A percentile compares a stretch with the other conserved stretches of the same genome.
phyloP scores from a whole-genome alignment of 1,139 yeast species.

The Diutina mesorugosa region DNA sequence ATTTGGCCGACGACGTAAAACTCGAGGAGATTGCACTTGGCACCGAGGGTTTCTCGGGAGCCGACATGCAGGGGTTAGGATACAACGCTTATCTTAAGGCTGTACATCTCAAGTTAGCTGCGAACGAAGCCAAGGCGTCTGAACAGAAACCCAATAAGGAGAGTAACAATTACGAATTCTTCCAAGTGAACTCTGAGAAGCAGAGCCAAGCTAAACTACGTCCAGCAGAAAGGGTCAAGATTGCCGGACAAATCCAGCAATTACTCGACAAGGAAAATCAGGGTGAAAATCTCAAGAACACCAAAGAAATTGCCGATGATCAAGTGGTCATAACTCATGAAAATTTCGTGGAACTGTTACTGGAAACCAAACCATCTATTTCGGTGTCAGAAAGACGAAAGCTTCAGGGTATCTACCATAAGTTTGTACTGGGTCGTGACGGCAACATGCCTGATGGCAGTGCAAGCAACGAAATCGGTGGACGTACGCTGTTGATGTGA shows the following conservation, averaged over 20 bases:
- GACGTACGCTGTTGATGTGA: constrained; percentile 63
- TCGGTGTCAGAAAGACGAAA: constrained; percentile 59
- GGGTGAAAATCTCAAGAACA: constrained; percentile 4
- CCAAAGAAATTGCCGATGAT: constrained; percentile 6
- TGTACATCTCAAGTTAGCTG: constrained; percentile 64
- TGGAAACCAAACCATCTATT: constrained; percentile 79
- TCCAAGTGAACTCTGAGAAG: constrained; percentile 21
- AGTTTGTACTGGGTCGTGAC: constrained; percentile 68
- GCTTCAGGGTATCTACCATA: constrained; percentile 49
- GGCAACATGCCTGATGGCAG: constrained; percentile 87
- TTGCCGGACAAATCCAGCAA: constrained; percentile 35
- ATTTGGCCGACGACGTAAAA: constrained; percentile 31
- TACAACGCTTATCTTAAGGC: constrained; percentile 89
- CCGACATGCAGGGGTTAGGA: constrained; percentile 86
- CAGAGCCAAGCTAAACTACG: constrained; percentile 19
- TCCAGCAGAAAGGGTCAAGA: constrained; percentile 31
- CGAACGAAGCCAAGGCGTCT: constrained; percentile 11
- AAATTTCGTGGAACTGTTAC: constrained; percentile 53
- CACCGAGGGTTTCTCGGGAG: constrained; percentile 82
- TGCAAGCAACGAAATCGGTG: constrained; percentile 76
- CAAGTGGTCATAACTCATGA: constrained; percentile 28
- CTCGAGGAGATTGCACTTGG: constrained; percentile 41
- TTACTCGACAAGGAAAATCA: constrained; percentile 11
- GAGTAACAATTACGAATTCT: constrained; percentile 15
- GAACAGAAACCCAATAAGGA: constrained; percentile 1